These are phyloP conservation scores for Trebouxia sp. DNA, from an alignment of 139 green algal species.

Conservation along the genomic window DNA sequence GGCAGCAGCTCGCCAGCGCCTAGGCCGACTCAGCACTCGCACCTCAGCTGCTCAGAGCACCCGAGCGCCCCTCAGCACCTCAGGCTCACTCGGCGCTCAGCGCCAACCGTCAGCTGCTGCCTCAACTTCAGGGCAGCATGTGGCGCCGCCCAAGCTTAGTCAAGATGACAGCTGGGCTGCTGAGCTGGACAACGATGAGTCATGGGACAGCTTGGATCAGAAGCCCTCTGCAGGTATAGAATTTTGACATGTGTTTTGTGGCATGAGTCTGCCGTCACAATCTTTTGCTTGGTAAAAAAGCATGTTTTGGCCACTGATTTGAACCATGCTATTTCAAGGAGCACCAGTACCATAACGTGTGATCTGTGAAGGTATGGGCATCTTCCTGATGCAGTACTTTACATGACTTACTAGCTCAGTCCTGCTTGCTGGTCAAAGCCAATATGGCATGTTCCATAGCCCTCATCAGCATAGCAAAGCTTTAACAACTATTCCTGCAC, in stretches of 20 bases:
- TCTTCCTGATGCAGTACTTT: no score
- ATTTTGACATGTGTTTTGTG: not conserved
- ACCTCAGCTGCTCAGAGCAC: not conserved
- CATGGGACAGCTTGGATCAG: slow-evolving; percentile 10
- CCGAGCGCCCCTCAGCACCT: not conserved
- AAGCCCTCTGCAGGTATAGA: not conserved
- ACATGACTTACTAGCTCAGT: no score
- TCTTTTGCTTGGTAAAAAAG: not conserved
- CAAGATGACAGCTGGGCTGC: slow-evolving; percentile 25
- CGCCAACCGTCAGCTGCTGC: not conserved
- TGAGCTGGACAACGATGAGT: slow-evolving; percentile 28
- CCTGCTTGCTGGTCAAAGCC: no score
- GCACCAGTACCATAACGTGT: no score
- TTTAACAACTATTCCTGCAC: not conserved
- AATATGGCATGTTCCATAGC: no score
- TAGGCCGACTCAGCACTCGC: not conserved
- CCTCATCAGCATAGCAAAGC: not conserved
- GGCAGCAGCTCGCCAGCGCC: slow-evolving; percentile 3
- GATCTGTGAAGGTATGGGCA: no score
- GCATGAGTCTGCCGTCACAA: no score
- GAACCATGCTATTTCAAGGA: no score
- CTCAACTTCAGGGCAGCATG: slow-evolving; percentile 6
- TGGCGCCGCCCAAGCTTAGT: slow-evolving; percentile 8
- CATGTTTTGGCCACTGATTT: not conserved
- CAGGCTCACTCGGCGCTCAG: no score